A percentile compares a stretch with the other conserved stretches of the same genome.
These are phyloP conservation scores for Boletellus ananiceps DNA, from an alignment of 768 basidiomycete species.

Conservation along the genomic window DNA sequence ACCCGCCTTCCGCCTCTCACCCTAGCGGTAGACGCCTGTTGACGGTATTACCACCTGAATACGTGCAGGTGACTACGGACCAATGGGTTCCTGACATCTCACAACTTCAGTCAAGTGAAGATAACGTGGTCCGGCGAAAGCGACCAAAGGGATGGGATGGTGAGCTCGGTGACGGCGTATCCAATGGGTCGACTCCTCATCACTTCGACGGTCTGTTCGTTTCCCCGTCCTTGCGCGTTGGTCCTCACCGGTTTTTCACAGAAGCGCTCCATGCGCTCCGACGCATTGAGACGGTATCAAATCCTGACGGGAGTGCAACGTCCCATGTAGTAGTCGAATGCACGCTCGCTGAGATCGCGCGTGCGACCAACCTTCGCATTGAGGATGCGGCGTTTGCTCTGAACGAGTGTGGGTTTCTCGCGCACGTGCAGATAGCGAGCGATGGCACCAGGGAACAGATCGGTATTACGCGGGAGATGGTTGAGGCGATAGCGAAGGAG, in stretches of 20 bases:
- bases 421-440: conserved; percentile 34
- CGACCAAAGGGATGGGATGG: conserved; percentile 72
- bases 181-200: conserved; percentile 31
- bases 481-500: conserved; percentile 61
- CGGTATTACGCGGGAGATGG: conserved; percentile 59
- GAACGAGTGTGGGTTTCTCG: conserved; percentile 79
- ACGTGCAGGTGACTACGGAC: conserved; percentile 40
- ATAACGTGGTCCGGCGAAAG: conserved; percentile 36
- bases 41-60: conserved; percentile 54
- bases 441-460: conserved; percentile 39
- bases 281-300: conserved; percentile 51
- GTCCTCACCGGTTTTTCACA: conserved; percentile 18
- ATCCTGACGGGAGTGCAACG: conserved; percentile 64
- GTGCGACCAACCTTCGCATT: conserved; percentile 71
- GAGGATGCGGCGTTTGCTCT: conserved; percentile 90
- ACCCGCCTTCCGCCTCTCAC: background rate
- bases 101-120: conserved; percentile 30
- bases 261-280: conserved; percentile 56
- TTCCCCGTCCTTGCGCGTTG: background rate
- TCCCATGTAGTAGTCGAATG: conserved; percentile 65
- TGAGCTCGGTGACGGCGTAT: conserved; percentile 45
- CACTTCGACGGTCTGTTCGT: conserved; percentile 39
- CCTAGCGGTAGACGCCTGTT: conserved; percentile 46
- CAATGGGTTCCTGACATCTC: conserved; percentile 42
- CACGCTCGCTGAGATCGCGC: conserved; percentile 73